Evolutionary conservation across 179 eudicot species (phyloP), one percentile per base, ranked within the genome.

Genomic region (Pouteria campechiana): DNA sequence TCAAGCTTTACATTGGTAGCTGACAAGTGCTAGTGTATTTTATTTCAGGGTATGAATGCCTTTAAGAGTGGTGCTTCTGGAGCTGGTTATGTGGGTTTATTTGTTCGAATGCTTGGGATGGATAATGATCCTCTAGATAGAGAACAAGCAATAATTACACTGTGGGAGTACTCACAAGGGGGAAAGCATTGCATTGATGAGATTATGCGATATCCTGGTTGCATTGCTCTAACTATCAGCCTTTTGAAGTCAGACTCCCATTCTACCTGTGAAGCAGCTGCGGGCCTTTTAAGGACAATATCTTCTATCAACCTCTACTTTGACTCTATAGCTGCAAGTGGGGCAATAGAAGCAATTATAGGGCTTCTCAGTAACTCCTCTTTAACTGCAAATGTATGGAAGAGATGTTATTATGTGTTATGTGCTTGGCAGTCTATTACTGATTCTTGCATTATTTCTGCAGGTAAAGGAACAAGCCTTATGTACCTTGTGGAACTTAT

Each of bases 401-500:
- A 58, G 13, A 10, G 44, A 21, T 42, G 5, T 45, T 20, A 14
- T 38, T 16, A 27, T 27, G n/a, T n/a, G n/a, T n/a, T n/a, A n/a
- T n/a, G n/a, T n/a, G n/a, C n/a, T n/a, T n/a, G n/a, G n/a, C n/a
- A n/a, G n/a, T n/a, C n/a, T n/a, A n/a, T n/a, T n/a, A n/a, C n/a
- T n/a, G n/a, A n/a, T n/a, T n/a, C n/a, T 31, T n/a, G n/a, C n/a
- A n/a, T 49, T 40, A 25, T 47, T 36, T 61, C 15, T 53, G 51
- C 82, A 86, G 96, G 93, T 74, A 55, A 82, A 76, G 76, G 89
- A 86, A 76, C 86, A 86, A 75, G 61, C 78, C 31, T 31, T 82
- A 41, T 72, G 79, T 54, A 54, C 78, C 35, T 34, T 86, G 41
- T 82, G 83, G 83, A 86, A 86, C 66, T 58, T 86, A 65, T 76